Evolutionary conservation across 192 early-diverging fungal species (phyloP).

Genomic region (Coemansia sp.): DNA sequence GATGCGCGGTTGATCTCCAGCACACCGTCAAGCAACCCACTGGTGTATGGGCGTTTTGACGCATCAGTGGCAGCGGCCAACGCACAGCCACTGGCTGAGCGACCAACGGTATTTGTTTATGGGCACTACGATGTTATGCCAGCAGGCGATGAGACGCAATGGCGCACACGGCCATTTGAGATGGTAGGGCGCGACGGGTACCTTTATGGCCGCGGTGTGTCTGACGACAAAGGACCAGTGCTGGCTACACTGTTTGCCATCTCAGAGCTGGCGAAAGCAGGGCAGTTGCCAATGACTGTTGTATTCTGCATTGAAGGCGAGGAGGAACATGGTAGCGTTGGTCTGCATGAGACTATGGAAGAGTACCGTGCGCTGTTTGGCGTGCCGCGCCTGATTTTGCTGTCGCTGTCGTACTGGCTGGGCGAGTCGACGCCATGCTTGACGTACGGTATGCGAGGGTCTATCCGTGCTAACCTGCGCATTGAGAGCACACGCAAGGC

Average conservation of each 20-base stretch:
- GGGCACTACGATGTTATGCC: conserved; percentile 83
- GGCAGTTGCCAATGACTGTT: conserved; percentile 59
- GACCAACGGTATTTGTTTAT: conserved; percentile 65
- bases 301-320: conserved; percentile 78
- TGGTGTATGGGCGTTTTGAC: conserved; percentile 66
- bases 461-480: conserved; percentile 62
- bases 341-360: conserved; percentile 62
- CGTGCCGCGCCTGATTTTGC: conserved; percentile 36
- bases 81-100: conserved; percentile 18
- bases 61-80: conserved; percentile 22
- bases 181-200: conserved; percentile 66
- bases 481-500: conserved; percentile 48
- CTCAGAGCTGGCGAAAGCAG: conserved; percentile 61
- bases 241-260: conserved; percentile 70
- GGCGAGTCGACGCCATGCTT: conserved; percentile 73
- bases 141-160: conserved; percentile 61
- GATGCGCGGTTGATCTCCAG: conserved; percentile 60
- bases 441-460: conserved; percentile 76
- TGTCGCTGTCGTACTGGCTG: conserved; percentile 76
- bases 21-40: conserved; percentile 60
- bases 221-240: conserved; percentile 81
- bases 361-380: conserved; percentile 31
- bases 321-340: conserved; percentile 72
- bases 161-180: conserved; percentile 65
- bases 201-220: conserved; percentile 72